These are phyloP conservation scores for Phytophthora megakarya DNA, from an alignment of 352 stramenopile species.

Conservation along the genomic window DNA sequence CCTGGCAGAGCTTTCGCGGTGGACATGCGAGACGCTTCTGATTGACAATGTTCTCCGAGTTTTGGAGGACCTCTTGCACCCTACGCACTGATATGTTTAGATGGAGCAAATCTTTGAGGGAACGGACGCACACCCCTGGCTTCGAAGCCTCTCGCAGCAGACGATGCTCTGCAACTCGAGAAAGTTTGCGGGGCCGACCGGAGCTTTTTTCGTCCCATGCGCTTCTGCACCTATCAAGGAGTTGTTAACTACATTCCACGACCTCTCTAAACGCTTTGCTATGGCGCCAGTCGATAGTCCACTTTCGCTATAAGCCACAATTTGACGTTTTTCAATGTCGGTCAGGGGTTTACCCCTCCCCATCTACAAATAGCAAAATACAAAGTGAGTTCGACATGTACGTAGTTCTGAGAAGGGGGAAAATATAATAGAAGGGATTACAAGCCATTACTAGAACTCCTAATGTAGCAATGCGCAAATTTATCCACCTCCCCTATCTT, in stretches of 20 bases:
- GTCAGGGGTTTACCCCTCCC: neutral
- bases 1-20: neutral
- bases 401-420: too few relatives aligned
- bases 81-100: neutral
- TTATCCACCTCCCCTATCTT: too few relatives aligned
- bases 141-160: too few relatives aligned
- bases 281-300: neutral
- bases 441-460: too few relatives aligned
- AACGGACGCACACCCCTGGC: too few relatives aligned
- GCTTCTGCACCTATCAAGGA: neutral
- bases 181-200: neutral
- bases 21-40: conserved; percentile 1
- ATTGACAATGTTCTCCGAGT: conserved; percentile 6
- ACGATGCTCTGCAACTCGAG: neutral
- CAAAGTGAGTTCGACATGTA: too few relatives aligned
- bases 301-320: neutral
- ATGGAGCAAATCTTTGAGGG: conserved; percentile 1
- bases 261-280: neutral
- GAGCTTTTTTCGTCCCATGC: neutral
- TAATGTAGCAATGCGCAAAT: too few relatives aligned
- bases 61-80: conserved; percentile 2
- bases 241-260: neutral
- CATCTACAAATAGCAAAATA: neutral
- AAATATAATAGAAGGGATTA: too few relatives aligned
- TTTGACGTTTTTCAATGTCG: conserved; percentile 2